phyloP scores from a whole-genome alignment of 441 rosid genomes.

The Syzygium malaccense region DNA sequence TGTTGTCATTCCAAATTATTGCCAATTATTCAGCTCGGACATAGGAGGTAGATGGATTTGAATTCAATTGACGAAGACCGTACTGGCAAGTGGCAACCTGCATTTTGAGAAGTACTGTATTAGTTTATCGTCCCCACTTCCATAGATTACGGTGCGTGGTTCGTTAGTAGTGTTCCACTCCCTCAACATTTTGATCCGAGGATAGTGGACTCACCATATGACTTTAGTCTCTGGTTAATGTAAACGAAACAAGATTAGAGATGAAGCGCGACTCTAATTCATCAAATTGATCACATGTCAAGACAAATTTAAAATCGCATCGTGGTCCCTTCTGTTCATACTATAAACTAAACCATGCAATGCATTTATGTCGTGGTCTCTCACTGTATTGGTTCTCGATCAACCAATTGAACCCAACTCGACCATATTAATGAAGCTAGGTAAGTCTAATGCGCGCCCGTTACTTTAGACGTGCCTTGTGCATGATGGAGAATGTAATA shows the following conservation, averaged over 20 bases:
- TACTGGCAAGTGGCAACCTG: background rate
- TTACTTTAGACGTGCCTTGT: background rate
- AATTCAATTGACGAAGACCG: background rate
- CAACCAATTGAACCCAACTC: background rate
- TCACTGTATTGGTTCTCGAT: background rate
- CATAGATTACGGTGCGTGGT: background rate
- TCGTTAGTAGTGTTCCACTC: background rate
- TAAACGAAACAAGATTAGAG: background rate
- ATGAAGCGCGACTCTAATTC: background rate
- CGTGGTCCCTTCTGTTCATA: background rate
- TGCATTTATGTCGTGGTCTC: background rate
- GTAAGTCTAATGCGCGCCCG: background rate
- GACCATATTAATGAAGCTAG: background rate
- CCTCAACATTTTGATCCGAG: background rate
- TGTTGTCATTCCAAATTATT: background rate
- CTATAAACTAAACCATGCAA: background rate
- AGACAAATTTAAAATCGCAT: fast-evolving
- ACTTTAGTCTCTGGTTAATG: background rate
- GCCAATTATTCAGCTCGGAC: background rate
- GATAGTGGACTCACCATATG: background rate
- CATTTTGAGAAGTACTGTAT: background rate
- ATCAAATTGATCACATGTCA: background rate
- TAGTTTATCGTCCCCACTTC: background rate
- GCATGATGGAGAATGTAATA: background rate
- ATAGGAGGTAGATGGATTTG: background rate